Base-by-base conservation (phyloP, 208 protist species). In the Trypanosoma boissoni region DNA sequence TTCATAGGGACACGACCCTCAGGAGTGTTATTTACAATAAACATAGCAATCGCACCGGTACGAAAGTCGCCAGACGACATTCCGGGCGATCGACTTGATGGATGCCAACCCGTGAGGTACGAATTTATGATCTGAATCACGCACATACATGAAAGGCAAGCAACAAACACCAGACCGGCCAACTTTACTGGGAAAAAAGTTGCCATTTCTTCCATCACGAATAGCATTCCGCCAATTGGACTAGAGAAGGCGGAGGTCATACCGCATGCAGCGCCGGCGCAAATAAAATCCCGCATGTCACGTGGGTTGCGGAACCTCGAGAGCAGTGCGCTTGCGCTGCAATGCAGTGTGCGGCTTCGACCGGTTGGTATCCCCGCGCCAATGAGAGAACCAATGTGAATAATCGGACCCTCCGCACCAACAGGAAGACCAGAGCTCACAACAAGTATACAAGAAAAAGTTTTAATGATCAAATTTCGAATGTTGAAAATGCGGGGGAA, bases 351-450 rank as follows among this genome's bases (percentile, higher is more conserved):
- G 20, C 76, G 73, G 39, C 78, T 85, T 27, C 76, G 74, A 5
- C 86, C 87, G 10, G 91, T 88, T 12, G 80, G 85, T 14, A 97
- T 45, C 0, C 89, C 90, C 3, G 85, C 91, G 9, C 80, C 90
- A 46, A 96, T 82, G 45, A 93, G 63, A 27, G 91, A 79, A 32
- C 93, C 93, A 64, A 91, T 91, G 76, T 97, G 93, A 45, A 97
- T 94, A 77, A 97, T 97, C 0, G 91, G 91, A 0, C 93, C 93
- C 68, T 97, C 91, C 16, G 78, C 83, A 12, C 93, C 93, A 10
- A 92, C 86, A 12, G 84, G 78, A 24, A 97, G 59, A 18, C 88
- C 86, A 20, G 74, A 66, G 9, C 70, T 76, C 3, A 97, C 92
- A 37, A 85, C 73, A 29, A 91, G 46, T 45, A 83, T 73, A 63